Conservation (phyloP, 768 basidiomycete genomes). For the Hygrocybe coccinea region DNA sequence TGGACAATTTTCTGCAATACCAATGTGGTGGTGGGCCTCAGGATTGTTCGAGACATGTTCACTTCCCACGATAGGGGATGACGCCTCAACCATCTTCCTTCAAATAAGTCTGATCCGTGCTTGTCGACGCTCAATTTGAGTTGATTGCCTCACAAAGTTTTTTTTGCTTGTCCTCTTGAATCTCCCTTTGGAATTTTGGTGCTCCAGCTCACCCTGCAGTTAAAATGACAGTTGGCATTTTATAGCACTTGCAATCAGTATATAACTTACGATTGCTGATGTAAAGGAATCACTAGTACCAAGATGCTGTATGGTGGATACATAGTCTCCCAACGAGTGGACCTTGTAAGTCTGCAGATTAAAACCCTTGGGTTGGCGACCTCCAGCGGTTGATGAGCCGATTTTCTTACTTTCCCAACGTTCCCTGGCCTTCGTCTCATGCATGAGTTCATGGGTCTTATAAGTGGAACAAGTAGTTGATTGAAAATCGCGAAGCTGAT, state of each 20-base stretch:
- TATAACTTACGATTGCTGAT: slow-evolving; percentile 27
- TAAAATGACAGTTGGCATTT: not conserved
- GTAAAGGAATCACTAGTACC: slow-evolving; percentile 36
- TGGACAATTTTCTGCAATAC: not conserved
- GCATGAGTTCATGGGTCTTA: slow-evolving; percentile 26
- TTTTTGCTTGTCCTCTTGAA: slow-evolving; percentile 26
- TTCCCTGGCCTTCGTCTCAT: slow-evolving; percentile 21
- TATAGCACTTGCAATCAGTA: slow-evolving; percentile 6
- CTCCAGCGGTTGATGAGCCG: not conserved
- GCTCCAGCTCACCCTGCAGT: slow-evolving; percentile 31
- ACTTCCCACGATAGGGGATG: too few relatives aligned
- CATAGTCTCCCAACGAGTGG: slow-evolving; percentile 35
- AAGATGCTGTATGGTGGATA: slow-evolving; percentile 16
- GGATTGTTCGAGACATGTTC: not conserved
- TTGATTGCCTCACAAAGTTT: slow-evolving; percentile 14
- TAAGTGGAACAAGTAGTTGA: slow-evolving; percentile 20
- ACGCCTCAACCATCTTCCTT: not conserved
- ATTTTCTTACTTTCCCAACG: slow-evolving; percentile 2
- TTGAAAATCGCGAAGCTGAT: slow-evolving; percentile 25
- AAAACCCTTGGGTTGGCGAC: slow-evolving; percentile 10
- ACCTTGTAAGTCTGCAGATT: slow-evolving; percentile 33
- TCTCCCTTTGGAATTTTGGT: slow-evolving; percentile 26
- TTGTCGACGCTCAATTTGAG: slow-evolving; percentile 16
- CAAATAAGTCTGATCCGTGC: not conserved
- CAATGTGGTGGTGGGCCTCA: not conserved